phyloP scores from a whole-genome alignment of 345 rosid species.

The Salix suchowensis region DNA sequence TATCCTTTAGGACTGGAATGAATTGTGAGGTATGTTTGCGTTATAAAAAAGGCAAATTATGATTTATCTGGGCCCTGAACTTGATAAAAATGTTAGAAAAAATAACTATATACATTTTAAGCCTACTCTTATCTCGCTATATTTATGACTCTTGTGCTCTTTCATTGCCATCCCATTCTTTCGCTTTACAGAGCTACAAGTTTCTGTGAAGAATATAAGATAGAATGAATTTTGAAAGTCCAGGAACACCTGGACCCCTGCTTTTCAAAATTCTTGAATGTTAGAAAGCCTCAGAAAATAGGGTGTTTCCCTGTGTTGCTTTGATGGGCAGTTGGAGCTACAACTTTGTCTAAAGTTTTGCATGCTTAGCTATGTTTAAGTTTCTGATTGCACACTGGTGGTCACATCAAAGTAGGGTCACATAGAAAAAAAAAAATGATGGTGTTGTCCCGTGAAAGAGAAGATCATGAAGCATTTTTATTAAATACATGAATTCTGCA shows the following conservation, averaged over 20 bases:
- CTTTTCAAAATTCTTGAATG: background rate
- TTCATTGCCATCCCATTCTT: background rate
- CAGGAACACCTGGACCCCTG: background rate
- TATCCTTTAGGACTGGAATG: too few relatives aligned
- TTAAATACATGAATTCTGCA: background rate
- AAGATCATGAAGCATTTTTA: background rate
- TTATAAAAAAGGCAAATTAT: too few relatives aligned
- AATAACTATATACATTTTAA: too few relatives aligned
- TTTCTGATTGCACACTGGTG: background rate
- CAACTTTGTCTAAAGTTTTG: background rate
- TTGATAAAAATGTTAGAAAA: too few relatives aligned
- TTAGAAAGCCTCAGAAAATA: background rate
- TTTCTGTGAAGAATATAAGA: background rate
- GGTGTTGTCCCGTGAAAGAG: background rate
- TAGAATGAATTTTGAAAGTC: background rate
- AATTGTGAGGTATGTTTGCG: too few relatives aligned
- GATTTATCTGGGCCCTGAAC: too few relatives aligned
- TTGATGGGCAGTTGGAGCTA: background rate
- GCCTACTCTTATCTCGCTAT: background rate
- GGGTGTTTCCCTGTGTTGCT: background rate
- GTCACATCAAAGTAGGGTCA: background rate
- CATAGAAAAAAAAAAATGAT: background rate
- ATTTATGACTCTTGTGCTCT: background rate
- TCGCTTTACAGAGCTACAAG: background rate
- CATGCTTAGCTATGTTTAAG: background rate